phyloP scores from a whole-genome alignment of 2,329 filamentous ascomycete species.

The Mycocentrospora acerina region DNA sequence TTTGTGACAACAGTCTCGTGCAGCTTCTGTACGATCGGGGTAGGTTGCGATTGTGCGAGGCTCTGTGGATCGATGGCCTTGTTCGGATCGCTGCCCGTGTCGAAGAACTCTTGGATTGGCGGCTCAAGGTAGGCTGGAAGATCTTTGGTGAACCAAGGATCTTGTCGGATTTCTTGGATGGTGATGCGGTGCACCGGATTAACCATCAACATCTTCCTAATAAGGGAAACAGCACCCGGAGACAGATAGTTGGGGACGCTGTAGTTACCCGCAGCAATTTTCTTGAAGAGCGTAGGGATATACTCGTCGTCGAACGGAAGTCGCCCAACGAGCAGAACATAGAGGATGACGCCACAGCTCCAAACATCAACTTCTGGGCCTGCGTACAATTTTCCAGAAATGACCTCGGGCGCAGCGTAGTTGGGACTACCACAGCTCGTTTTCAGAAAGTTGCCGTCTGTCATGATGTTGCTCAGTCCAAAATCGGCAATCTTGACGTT shows the following conservation, averaged over 20 bases:
- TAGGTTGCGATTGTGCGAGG: conserved; percentile 71
- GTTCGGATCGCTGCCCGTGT: conserved; percentile 90
- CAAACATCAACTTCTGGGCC: conserved; percentile 98
- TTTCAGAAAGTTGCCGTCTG: conserved; percentile 97
- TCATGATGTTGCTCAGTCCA: conserved; percentile 99
- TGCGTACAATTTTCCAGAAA: conserved; percentile 95
- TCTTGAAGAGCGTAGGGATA: conserved; percentile 95
- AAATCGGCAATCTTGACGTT: conserved; percentile 99
- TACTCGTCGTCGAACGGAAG: conserved; percentile 98
- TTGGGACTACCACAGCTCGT: conserved; percentile 98
- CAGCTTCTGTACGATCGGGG: conserved; percentile 81
- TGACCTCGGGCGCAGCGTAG: conserved; percentile 96
- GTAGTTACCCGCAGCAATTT: conserved; percentile 93
- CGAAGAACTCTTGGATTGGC: conserved; percentile 86
- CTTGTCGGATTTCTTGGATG: conserved; percentile 87
- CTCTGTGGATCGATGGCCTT: conserved; percentile 84
- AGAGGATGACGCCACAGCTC: conserved; percentile 88
- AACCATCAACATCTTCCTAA: conserved; percentile 91
- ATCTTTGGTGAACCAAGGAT: conserved; percentile 91
- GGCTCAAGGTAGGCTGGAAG: conserved; percentile 84
- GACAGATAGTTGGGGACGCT: conserved; percentile 91
- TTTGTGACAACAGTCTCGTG: conserved; percentile 93
- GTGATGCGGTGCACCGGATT: conserved; percentile 94
- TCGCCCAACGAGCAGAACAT: conserved; percentile 64
- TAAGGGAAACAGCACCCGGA: conserved; percentile 75